Evolutionary conservation across 805 yeast genomes (phyloP).

Genomic region (Candida arabinofermentans): DNA sequence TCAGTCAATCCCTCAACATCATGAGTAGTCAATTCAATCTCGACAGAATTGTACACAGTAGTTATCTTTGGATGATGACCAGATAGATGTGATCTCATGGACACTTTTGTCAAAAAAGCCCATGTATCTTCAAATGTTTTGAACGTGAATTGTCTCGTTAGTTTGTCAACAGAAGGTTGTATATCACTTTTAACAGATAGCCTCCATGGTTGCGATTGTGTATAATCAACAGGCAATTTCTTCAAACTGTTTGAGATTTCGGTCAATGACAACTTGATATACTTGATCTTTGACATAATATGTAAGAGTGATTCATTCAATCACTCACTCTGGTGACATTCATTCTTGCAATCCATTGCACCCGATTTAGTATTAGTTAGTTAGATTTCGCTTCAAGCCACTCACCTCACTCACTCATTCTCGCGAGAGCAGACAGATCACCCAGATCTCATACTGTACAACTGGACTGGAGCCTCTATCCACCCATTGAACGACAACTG

Average conservation of each 20-base stretch:
- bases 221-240: constrained; percentile 1
- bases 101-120: constrained; percentile 57
- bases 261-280: constrained; percentile 24
- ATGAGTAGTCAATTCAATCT: constrained; percentile 57
- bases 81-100: constrained; percentile 50
- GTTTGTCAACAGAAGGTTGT: neutral
- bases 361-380: too few species aligned
- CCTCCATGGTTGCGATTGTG: neutral
- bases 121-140: constrained; percentile 59
- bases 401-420: too few species aligned
- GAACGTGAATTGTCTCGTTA: constrained; percentile 39
- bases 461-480: too few species aligned
- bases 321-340: too few species aligned
- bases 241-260: constrained; percentile 21
- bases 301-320: constrained; percentile 6
- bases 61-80: constrained; percentile 72
- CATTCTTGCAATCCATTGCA: too few species aligned
- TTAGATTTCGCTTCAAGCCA: too few species aligned
- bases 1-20: constrained; percentile 53
- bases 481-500: too few species aligned
- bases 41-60: constrained; percentile 58
- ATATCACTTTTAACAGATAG: too few species aligned
- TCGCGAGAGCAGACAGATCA: too few species aligned
- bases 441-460: too few species aligned
- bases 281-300: constrained; percentile 30